These are phyloP conservation scores for Metarhizium rileyi DNA, from an alignment of 2,329 filamentous ascomycete genomes.

Conservation along the genomic window DNA sequence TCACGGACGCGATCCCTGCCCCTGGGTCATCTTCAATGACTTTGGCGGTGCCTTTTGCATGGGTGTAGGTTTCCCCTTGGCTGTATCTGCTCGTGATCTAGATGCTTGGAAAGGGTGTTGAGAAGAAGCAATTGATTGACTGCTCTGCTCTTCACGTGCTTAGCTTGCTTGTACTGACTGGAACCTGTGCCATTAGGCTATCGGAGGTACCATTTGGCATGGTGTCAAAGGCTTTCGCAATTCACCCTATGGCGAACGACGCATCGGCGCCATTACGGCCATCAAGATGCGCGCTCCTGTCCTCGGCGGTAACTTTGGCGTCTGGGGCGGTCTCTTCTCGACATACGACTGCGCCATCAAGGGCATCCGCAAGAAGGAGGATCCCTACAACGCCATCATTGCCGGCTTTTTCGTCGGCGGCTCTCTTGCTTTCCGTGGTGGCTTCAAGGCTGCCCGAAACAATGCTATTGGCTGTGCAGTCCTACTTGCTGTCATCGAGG, in stretches of 20 bases:
- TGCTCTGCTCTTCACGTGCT: neutral
- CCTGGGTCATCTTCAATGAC: slow-evolving; percentile 93
- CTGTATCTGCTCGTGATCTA: neutral
- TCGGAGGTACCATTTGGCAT: slow-evolving; percentile 85
- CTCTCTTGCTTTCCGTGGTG: slow-evolving; percentile 82
- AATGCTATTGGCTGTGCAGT: slow-evolving; percentile 94
- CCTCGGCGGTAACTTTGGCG: slow-evolving; percentile 93
- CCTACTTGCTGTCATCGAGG: slow-evolving; percentile 90
- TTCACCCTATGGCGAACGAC: slow-evolving; percentile 83
- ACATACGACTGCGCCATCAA: slow-evolving; percentile 97
- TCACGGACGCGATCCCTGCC: slow-evolving; percentile 93
- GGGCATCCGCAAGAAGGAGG: slow-evolving; percentile 89
- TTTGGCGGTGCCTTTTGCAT: slow-evolving; percentile 96
- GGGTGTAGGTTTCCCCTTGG: slow-evolving; percentile 56
- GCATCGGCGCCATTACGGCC: slow-evolving; percentile 91
- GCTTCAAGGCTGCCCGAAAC: slow-evolving; percentile 84
- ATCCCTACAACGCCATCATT: slow-evolving; percentile 96
- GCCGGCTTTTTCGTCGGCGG: slow-evolving; percentile 96
- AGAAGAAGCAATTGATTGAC: no score
- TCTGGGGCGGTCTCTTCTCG: slow-evolving; percentile 93
- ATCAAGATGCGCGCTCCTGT: slow-evolving; percentile 97
- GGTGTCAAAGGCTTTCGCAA: slow-evolving; percentile 92
- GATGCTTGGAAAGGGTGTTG: neutral
- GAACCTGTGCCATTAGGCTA: slow-evolving; percentile 39
- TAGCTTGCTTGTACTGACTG: neutral